Percentiles rank a stretch among this genome's conserved stretches.
These are phyloP conservation scores for Persicaria maculosa DNA, from an alignment of 148 eudicot species.

Conservation along the genomic window DNA sequence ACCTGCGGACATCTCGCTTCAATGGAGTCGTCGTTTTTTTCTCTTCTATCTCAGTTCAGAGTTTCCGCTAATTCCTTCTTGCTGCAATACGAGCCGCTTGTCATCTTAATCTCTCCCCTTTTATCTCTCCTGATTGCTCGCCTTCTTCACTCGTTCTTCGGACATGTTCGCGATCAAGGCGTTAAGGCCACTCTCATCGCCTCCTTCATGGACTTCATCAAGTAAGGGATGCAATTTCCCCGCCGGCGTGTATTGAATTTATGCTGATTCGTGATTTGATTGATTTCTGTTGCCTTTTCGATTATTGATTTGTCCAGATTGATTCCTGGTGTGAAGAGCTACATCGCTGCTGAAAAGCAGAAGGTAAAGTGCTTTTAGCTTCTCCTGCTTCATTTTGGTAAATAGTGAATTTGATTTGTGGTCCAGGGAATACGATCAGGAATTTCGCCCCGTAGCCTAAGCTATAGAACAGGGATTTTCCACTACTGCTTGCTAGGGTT, in stretches of 20 bases:
- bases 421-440: not conserved
- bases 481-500: not conserved
- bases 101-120: slow-evolving; percentile 46
- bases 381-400: not conserved
- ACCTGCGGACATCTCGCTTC: not conserved
- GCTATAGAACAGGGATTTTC: not conserved
- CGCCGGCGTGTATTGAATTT: not conserved
- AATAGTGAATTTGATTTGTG: not conserved
- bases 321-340: slow-evolving; percentile 72
- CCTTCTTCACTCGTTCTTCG: slow-evolving; percentile 32
- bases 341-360: slow-evolving; percentile 79
- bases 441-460: not conserved
- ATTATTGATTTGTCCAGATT: slow-evolving; percentile 31
- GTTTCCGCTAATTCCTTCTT: slow-evolving; percentile 41
- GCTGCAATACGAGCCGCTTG: slow-evolving; percentile 60
- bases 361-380: slow-evolving; percentile 35
- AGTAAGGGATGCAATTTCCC: slow-evolving; percentile 30
- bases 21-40: slow-evolving; percentile 9
- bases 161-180: slow-evolving; percentile 46
- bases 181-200: slow-evolving; percentile 43
- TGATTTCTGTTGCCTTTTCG: not conserved
- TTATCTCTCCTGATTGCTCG: slow-evolving; percentile 45
- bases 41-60: slow-evolving; percentile 29
- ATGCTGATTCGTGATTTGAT: not conserved
- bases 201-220: slow-evolving; percentile 47